Conservation (phyloP, 306 rosid genomes). For the Dryas drummondii region DNA sequence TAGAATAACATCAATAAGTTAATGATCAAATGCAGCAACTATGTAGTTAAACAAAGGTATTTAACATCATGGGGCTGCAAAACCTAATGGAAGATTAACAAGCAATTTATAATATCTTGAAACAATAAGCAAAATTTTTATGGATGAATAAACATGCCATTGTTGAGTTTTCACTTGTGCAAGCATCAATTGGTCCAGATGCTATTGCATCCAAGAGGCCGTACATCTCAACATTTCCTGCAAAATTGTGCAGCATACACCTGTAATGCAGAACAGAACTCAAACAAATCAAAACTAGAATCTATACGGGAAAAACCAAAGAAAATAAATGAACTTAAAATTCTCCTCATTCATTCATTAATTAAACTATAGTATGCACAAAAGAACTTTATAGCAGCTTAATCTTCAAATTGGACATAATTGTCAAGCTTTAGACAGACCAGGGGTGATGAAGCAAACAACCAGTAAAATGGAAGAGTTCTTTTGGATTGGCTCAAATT, state of each 20-base stretch:
- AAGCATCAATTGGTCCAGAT: slow-evolving; percentile 85
- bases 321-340: neutral
- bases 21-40: neutral
- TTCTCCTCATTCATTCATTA: neutral
- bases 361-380: neutral
- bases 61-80: slow-evolving; percentile 3
- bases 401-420: neutral
- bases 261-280: slow-evolving; percentile 48
- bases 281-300: neutral
- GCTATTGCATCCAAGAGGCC: slow-evolving; percentile 74
- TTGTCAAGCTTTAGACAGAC: too few species aligned
- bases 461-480: too few species aligned
- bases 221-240: slow-evolving; percentile 87
- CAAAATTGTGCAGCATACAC: slow-evolving; percentile 97
- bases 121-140: neutral
- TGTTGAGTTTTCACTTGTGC: slow-evolving; percentile 70
- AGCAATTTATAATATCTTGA: slow-evolving; percentile 23
- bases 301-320: too few species aligned
- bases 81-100: neutral
- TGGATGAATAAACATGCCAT: slow-evolving; percentile 55
- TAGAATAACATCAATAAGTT: neutral
- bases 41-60: neutral
- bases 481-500: too few species aligned
- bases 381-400: neutral
- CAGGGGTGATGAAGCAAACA: too few species aligned